Percentiles rank a stretch among this genome's conserved stretches.
phyloP scores from a whole-genome alignment of 805 yeast genomes.

The Komagataella pseudopastoris region DNA sequence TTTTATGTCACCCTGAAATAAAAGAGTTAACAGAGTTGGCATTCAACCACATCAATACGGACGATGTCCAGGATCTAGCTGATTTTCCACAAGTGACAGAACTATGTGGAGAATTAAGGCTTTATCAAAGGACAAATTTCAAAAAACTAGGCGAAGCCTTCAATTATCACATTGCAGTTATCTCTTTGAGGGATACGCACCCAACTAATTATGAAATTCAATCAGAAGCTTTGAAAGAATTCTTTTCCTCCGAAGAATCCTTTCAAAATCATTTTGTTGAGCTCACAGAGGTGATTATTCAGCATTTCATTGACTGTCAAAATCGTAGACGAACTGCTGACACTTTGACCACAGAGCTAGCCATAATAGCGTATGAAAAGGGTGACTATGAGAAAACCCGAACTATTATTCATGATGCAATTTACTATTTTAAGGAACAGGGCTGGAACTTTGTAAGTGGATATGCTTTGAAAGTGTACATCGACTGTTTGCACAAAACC shows the following conservation, averaged over 20 bases:
- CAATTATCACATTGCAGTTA: constrained; percentile 8
- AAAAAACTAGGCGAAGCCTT: constrained; percentile 17
- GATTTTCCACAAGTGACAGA: constrained; percentile 15
- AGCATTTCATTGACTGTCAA: constrained; percentile 33
- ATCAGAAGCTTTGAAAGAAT: constrained; percentile 10
- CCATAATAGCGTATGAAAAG: constrained; percentile 47
- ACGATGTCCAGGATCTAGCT: not conserved
- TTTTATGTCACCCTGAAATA: constrained; percentile 8
- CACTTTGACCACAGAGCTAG: constrained; percentile 66
- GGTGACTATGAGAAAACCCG: constrained; percentile 44
- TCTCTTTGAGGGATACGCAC: not conserved
- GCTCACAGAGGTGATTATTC: constrained; percentile 43
- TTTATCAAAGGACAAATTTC: constrained; percentile 32
- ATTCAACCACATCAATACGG: not conserved
- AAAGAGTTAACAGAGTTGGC: not conserved
- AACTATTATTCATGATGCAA: constrained; percentile 51
- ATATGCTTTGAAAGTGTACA: constrained; percentile 48
- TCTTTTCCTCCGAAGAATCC: constrained; percentile 10
- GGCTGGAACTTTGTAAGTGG: constrained; percentile 72
- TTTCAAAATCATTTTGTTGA: constrained; percentile 30
- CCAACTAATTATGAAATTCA: constrained; percentile 5
- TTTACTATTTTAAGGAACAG: constrained; percentile 47
- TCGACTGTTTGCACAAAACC: constrained; percentile 47
- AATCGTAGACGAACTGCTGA: constrained; percentile 54
- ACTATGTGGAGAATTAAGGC: constrained; percentile 32